These are phyloP conservation scores for Phytophthora capsici DNA, from an alignment of 352 stramenopile genomes.

Conservation along the genomic window DNA sequence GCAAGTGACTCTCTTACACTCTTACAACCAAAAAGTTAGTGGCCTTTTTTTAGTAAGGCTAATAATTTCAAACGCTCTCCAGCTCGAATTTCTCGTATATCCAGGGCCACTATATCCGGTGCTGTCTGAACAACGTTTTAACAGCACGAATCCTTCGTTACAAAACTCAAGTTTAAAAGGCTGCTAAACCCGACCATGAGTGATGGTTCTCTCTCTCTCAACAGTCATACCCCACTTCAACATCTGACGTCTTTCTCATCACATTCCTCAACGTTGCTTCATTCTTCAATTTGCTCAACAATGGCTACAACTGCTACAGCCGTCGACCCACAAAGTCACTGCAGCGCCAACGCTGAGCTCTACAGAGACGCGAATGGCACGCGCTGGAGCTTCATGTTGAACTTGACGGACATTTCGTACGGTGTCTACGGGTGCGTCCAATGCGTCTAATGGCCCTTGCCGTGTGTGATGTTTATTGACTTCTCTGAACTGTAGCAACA, in stretches of 20 bases:
- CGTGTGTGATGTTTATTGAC: too few species aligned
- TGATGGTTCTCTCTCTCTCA: neutral
- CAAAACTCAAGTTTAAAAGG: too few species aligned
- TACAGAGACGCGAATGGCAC: conserved; percentile 54
- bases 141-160: too few species aligned
- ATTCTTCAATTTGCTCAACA: conserved; percentile 29
- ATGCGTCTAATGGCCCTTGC: too few species aligned
- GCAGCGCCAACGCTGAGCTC: conserved; percentile 29
- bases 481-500: conserved; percentile 47
- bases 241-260: conserved; percentile 17
- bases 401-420: conserved; percentile 65
- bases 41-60: too few species aligned
- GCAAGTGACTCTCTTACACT: too few species aligned
- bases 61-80: too few species aligned
- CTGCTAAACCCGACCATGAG: neutral
- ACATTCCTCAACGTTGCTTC: conserved; percentile 26
- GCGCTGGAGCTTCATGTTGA: conserved; percentile 79
- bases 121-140: too few species aligned
- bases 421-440: conserved; percentile 50
- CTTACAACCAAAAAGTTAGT: too few species aligned
- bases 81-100: too few species aligned
- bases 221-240: conserved; percentile 1
- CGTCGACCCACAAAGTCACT: conserved; percentile 33
- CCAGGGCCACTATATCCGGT: too few species aligned
- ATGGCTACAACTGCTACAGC: conserved; percentile 35